Conservation (phyloP, 1,284 basidiomycete species). For the Cystobasidium sp. region DNA sequence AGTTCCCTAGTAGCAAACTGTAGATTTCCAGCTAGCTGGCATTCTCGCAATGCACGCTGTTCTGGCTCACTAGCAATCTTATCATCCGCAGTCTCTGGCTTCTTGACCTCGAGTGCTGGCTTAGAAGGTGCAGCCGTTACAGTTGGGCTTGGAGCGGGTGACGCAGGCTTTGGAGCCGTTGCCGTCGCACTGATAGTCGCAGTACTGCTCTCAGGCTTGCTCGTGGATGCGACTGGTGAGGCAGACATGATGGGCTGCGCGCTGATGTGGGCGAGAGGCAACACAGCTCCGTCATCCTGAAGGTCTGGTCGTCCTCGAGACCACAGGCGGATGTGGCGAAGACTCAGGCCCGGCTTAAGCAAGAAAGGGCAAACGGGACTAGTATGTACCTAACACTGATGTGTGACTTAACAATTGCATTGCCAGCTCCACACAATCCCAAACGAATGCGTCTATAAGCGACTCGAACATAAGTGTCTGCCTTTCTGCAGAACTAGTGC, state of each 20-base stretch:
- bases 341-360: not conserved
- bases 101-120: constrained; percentile 4
- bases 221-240: constrained; percentile 8
- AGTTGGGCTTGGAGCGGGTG: constrained; percentile 3
- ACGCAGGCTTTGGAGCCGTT: not conserved
- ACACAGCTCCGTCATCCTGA: not conserved
- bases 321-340: not conserved
- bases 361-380: no score
- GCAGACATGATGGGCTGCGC: constrained; percentile 9
- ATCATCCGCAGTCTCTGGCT: constrained; percentile 10
- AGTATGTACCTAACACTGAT: no score
- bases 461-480: no score
- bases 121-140: not conserved
- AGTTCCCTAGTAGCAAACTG: not conserved
- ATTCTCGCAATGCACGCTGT: no score
- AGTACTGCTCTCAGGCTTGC: constrained; percentile 11
- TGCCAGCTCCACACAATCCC: no score
- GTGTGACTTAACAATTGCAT: no score
- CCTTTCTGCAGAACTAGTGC: no score
- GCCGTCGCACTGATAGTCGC: not conserved
- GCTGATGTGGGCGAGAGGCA: constrained; percentile 5
- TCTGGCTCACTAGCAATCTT: constrained; percentile 23
- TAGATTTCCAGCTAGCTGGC: not conserved
- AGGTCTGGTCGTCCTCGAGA: not conserved
- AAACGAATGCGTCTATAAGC: no score